Evolutionary conservation across 495 filamentous ascomycete species (phyloP).

Genomic region (Lophiostoma macrostomum): DNA sequence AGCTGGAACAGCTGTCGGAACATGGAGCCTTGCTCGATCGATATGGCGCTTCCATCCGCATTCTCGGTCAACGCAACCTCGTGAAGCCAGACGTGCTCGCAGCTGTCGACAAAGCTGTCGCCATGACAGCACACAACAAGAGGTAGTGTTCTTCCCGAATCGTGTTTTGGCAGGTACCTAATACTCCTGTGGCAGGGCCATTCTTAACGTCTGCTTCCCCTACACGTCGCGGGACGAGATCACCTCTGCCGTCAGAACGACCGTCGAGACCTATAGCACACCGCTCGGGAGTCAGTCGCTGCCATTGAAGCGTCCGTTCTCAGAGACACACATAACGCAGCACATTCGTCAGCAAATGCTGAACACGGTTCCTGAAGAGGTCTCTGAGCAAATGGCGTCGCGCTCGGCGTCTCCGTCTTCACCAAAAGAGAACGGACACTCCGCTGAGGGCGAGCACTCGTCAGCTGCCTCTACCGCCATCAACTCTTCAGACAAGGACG

Average conservation of each 20-base stretch:
- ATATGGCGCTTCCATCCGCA: conserved; percentile 81
- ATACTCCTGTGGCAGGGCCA: conserved; percentile 48
- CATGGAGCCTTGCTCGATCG: conserved; percentile 91
- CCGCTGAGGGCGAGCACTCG: conserved; percentile 29
- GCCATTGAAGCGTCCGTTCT: conserved; percentile 62
- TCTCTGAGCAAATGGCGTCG: conserved; percentile 40
- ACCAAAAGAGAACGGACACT: conserved; percentile 30
- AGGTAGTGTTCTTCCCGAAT: conserved; percentile 48
- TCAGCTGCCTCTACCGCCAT: conserved; percentile 33
- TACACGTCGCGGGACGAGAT: conserved; percentile 97
- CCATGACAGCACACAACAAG: conserved; percentile 78
- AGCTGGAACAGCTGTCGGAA: conserved; percentile 82
- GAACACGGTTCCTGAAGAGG: conserved; percentile 40
- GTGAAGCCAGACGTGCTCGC: conserved; percentile 82
- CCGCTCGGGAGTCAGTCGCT: conserved; percentile 50
- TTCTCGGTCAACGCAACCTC: conserved; percentile 77
- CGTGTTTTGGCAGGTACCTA: not conserved
- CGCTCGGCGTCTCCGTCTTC: conserved; percentile 34
- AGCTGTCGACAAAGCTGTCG: conserved; percentile 76
- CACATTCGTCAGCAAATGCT: conserved; percentile 66
- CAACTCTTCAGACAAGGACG: conserved; percentile 25
- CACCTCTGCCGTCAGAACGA: conserved; percentile 81
- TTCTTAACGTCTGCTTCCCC: conserved; percentile 95
- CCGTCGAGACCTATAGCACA: conserved; percentile 76
- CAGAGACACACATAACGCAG: conserved; percentile 77